A percentile compares a stretch with the other conserved stretches of the same genome.
phyloP scores from a whole-genome alignment of 2,329 filamentous ascomycete genomes.

The Mycosphaerelloides madeirae region DNA sequence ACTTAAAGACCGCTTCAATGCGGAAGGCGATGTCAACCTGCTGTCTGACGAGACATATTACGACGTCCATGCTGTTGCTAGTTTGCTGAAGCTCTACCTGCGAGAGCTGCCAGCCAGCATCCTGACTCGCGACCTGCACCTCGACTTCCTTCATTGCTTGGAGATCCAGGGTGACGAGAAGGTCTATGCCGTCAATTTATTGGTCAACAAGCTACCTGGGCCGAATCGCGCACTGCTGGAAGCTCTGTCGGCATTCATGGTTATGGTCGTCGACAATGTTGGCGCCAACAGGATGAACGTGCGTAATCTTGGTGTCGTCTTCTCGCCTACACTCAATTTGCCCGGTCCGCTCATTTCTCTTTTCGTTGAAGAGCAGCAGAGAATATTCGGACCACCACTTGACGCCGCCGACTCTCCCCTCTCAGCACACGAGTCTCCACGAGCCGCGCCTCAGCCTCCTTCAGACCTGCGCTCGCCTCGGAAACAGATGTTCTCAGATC shows the following conservation, averaged over 20 bases:
- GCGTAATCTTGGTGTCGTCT: constrained; percentile 92
- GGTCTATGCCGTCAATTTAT: constrained; percentile 65
- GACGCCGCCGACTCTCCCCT: constrained; percentile 46
- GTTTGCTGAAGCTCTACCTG: constrained; percentile 87
- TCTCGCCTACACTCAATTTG: constrained; percentile 94
- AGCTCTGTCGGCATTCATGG: constrained; percentile 81
- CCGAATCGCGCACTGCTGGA: constrained; percentile 77
- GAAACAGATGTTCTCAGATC: constrained; percentile 61
- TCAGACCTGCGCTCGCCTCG: constrained; percentile 61
- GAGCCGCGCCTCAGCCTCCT: constrained; percentile 13
- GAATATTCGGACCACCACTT: constrained; percentile 72
- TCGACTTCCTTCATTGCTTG: constrained; percentile 68
- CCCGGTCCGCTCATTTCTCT: constrained; percentile 90
- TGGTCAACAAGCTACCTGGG: constrained; percentile 74
- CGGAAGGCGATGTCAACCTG: constrained; percentile 84
- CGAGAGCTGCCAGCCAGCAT: constrained; percentile 89
- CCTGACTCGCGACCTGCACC: constrained; percentile 80
- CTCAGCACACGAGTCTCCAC: constrained; percentile 13
- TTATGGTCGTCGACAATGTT: constrained; percentile 86
- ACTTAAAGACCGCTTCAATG: constrained; percentile 88
- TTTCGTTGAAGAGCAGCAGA: constrained; percentile 84
- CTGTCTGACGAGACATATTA: constrained; percentile 75
- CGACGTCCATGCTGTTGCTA: constrained; percentile 93
- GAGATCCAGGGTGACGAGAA: constrained; percentile 70
- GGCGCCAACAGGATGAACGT: constrained; percentile 97